A percentile compares a stretch with the other conserved stretches of the same genome.
phyloP scores from a whole-genome alignment of 768 basidiomycete genomes.

The Auricularia sp. region DNA sequence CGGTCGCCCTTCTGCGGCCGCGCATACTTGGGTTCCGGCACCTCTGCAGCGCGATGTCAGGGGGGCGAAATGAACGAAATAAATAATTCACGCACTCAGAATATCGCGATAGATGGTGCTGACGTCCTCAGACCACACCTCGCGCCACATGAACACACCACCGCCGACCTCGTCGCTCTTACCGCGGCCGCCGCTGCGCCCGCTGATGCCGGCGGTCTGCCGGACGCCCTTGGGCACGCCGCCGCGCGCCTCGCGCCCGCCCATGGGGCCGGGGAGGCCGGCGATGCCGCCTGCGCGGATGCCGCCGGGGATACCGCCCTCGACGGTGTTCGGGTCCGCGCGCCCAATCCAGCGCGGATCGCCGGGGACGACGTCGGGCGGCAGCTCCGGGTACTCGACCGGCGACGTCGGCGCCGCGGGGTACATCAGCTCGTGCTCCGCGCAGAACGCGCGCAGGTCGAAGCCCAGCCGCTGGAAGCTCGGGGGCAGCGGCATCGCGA shows the following conservation, averaged over 20 bases:
- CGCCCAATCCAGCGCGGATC: not conserved
- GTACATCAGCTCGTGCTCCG: constrained; percentile 30
- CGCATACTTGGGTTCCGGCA: constrained; percentile 48
- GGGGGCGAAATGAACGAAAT: not conserved
- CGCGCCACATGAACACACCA: constrained; percentile 77
- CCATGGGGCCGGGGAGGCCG: not conserved
- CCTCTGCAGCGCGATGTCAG: constrained; percentile 17
- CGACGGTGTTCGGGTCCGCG: not conserved
- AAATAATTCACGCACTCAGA: constrained; percentile 42
- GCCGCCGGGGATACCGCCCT: not conserved
- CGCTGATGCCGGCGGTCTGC: not conserved
- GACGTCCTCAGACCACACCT: constrained; percentile 60
- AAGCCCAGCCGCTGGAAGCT: constrained; percentile 45
- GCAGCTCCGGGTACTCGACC: not conserved
- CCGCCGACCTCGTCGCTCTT: constrained; percentile 32
- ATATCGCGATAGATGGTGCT: constrained; percentile 54
- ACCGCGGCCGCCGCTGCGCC: constrained; percentile 7
- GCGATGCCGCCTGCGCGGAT: not conserved
- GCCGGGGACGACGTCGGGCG: not conserved
- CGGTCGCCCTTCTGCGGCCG: constrained; percentile 40
- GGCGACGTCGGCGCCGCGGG: not conserved
- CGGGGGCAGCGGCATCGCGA: constrained; percentile 7
- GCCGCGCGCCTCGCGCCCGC: constrained; percentile 4
- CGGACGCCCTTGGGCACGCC: not conserved
- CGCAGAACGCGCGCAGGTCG: constrained; percentile 53